These are phyloP conservation scores for Vaccinium vitisidaea DNA, from an alignment of 148 eudicot genomes.

Conservation along the genomic window DNA sequence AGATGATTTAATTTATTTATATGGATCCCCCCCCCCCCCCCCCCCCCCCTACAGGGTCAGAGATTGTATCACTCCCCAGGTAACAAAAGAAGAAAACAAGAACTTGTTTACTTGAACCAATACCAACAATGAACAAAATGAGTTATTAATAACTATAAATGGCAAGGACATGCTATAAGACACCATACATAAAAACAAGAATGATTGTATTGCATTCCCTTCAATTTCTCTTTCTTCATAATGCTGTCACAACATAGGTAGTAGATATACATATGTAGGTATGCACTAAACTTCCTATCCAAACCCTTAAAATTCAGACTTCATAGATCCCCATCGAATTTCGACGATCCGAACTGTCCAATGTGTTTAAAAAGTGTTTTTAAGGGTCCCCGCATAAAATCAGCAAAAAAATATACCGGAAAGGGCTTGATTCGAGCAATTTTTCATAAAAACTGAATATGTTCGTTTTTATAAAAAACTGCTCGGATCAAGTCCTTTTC, in stretches of 20 bases:
- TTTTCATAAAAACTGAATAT: too few species aligned
- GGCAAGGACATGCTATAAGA: conserved; percentile 21
- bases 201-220: background rate
- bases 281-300: too few species aligned
- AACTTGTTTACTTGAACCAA: conserved; percentile 23
- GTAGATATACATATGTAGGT: background rate
- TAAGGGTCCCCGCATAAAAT: too few species aligned
- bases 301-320: too few species aligned
- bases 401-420: too few species aligned
- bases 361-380: too few species aligned
- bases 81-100: conserved; percentile 24
- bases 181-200: conserved; percentile 5
- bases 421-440: too few species aligned
- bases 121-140: conserved; percentile 16
- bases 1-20: conserved; percentile 9
- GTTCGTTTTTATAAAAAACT: too few species aligned
- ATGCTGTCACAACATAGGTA: background rate
- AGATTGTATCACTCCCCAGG: conserved; percentile 34
- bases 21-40: background rate
- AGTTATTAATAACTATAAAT: conserved; percentile 7
- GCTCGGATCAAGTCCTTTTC: too few species aligned
- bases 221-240: background rate
- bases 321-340: too few species aligned
- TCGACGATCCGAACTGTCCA: too few species aligned
- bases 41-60: conserved; percentile 29